These are phyloP conservation scores for Alternaria ethzedia DNA, from an alignment of 2,329 filamentous ascomycete species.

Conservation along the genomic window DNA sequence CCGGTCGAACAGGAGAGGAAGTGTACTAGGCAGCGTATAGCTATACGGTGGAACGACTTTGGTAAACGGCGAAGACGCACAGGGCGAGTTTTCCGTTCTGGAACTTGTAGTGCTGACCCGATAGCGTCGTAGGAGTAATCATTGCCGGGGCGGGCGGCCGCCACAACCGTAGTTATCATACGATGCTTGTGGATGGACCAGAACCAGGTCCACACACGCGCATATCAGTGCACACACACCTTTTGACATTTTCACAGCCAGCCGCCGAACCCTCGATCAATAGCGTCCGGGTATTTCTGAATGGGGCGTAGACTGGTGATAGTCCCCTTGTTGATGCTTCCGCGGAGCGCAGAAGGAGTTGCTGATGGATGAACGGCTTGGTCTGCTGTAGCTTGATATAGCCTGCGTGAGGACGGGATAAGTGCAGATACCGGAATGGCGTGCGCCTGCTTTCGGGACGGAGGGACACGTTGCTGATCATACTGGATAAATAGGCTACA, in stretches of 20 bases:
- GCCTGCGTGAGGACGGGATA: background rate
- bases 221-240: background rate
- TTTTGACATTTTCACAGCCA: background rate
- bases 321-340: background rate
- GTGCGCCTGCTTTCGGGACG: background rate
- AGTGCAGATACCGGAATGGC: background rate
- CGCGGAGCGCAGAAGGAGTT: background rate
- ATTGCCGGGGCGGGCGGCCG: background rate
- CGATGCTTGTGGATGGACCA: background rate
- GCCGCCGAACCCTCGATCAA: background rate
- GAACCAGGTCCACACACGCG: background rate
- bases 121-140: background rate
- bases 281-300: background rate
- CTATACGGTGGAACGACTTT: background rate
- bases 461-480: background rate
- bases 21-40: background rate
- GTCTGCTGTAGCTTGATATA: background rate
- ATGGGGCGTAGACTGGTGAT: background rate
- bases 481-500: background rate
- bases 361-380: background rate
- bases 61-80: background rate
- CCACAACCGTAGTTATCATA: slow-evolving; percentile 3
- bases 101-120: background rate
- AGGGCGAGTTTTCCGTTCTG: background rate
- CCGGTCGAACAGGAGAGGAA: background rate